Percentiles rank a stretch among this genome's conserved stretches.
Conservation (phyloP, 1,284 basidiomycete genomes). For the Fistulinella staudtii region DNA sequence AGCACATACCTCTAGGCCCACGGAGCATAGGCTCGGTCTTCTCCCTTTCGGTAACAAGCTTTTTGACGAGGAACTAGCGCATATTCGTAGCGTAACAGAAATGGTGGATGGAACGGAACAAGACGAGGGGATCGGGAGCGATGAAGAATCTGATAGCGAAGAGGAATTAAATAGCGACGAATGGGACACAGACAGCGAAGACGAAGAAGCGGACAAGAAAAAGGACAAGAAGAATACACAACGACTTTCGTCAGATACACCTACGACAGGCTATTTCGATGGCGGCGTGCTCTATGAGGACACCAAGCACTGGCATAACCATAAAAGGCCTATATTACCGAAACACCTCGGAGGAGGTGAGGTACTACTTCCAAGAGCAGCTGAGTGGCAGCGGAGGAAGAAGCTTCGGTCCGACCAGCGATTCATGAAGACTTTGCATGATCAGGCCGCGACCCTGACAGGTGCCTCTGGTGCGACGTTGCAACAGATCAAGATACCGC, state of each 20-base stretch:
- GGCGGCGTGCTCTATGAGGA: slow-evolving; percentile 49
- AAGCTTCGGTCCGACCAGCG: slow-evolving; percentile 46
- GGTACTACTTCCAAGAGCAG: slow-evolving; percentile 25
- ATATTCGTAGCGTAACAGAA: slow-evolving; percentile 28
- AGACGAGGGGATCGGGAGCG: slow-evolving; percentile 14
- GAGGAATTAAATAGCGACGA: slow-evolving; percentile 1
- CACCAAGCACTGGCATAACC: slow-evolving; percentile 56
- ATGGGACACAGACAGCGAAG: slow-evolving; percentile 24
- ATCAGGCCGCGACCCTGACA: slow-evolving; percentile 58
- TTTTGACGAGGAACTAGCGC: slow-evolving; percentile 45
- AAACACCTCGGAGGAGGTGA: slow-evolving; percentile 54
- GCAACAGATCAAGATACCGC: slow-evolving; percentile 49
- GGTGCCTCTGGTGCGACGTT: slow-evolving; percentile 55
- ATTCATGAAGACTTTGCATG: slow-evolving; percentile 53
- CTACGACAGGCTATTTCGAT: slow-evolving; percentile 28
- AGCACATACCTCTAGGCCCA: slow-evolving; percentile 1
- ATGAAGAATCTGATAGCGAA: background rate
- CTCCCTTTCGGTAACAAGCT: slow-evolving; percentile 50
- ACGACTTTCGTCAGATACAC: background rate
- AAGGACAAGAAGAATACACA: background rate
- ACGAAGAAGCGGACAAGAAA: slow-evolving; percentile 1
- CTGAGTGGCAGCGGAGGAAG: slow-evolving; percentile 36
- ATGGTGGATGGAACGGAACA: background rate
- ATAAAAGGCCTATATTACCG: slow-evolving; percentile 47
- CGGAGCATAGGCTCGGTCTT: slow-evolving; percentile 26